Evolutionary conservation across 2,329 filamentous ascomycete species (phyloP), one percentile per base, ranked within the genome.

Genomic region (Passalora sequoiae): DNA sequence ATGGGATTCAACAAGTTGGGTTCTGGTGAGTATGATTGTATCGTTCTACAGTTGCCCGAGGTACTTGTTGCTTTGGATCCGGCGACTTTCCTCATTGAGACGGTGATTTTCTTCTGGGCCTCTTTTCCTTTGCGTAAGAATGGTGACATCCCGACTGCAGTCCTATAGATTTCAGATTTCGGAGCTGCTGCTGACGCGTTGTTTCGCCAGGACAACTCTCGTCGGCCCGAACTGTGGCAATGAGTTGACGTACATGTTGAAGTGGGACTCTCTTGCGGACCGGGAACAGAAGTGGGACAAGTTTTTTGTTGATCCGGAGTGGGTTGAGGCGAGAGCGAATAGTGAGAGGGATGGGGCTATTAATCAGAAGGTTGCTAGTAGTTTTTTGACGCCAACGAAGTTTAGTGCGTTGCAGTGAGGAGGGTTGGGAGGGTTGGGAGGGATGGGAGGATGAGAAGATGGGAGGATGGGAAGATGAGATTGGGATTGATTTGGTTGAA

Each of bases 1-100:
- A 36, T 8, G 33, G 33, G n/a, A 36, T 36, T 8, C n/a, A 36
- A n/a, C 33, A 36, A 24, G 33, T 36, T 6, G 33, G 33, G n/a
- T 36, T 36, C 15, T 36, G 33, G 33, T 36, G 15, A 13, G 12
- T 30, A 4, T n/a, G 12, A 15, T 30, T 4, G 10, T n/a, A n/a
- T n/a, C n/a, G n/a, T n/a, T n/a, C n/a, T n/a, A n/a, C n/a, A n/a
- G n/a, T n/a, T n/a, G n/a, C n/a, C n/a, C n/a, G n/a, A n/a, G n/a
- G n/a, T n/a, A n/a, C n/a, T n/a, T n/a, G n/a, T n/a, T n/a, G n/a
- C n/a, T n/a, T n/a, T n/a, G n/a, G n/a, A n/a, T n/a, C n/a, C n/a
- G n/a, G n/a, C n/a, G n/a, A n/a, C n/a, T n/a, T n/a, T n/a, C n/a
- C n/a, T n/a, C n/a, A n/a, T n/a, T n/a, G n/a, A n/a, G n/a, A n/a